A percentile compares a stretch with the other conserved stretches of the same genome.
Evolutionary conservation across 2,329 filamentous ascomycete genomes (phyloP).

Genomic region (Fusarium sp.): DNA sequence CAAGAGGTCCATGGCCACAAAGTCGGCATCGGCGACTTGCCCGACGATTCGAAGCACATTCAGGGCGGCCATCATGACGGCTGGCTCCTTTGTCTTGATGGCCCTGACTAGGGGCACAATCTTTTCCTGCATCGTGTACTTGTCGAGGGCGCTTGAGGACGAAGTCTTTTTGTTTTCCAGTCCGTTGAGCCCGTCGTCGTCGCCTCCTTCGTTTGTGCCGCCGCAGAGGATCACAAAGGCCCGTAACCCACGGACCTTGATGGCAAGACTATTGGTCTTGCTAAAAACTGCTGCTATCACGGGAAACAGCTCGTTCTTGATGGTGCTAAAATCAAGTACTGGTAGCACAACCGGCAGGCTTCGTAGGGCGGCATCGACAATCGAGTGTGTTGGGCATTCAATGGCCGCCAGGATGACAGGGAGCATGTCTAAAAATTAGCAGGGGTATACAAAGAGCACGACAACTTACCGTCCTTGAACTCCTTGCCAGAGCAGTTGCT

Average conservation of each 20-base stretch:
- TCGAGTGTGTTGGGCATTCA: slow-evolving; percentile 88
- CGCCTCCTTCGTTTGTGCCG: slow-evolving; percentile 69
- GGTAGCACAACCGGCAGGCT: slow-evolving; percentile 86
- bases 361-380: slow-evolving; percentile 88
- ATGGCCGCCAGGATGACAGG: slow-evolving; percentile 88
- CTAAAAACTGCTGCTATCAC: slow-evolving; percentile 92
- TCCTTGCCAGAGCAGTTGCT: slow-evolving; percentile 91
- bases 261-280: slow-evolving; percentile 92
- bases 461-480: slow-evolving; percentile 87
- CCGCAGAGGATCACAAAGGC: slow-evolving; percentile 93
- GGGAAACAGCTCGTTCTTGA: slow-evolving; percentile 97
- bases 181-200: slow-evolving; percentile 83
- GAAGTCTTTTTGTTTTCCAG: slow-evolving; percentile 75
- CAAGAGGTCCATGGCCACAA: slow-evolving; percentile 91
- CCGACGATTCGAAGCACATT: slow-evolving; percentile 89
- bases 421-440: slow-evolving; percentile 77
- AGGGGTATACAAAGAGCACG: background rate
- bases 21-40: slow-evolving; percentile 86
- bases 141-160: slow-evolving; percentile 88
- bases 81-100: slow-evolving; percentile 98
- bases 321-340: slow-evolving; percentile 93
- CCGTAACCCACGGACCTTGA: slow-evolving; percentile 93
- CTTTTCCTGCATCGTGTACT: slow-evolving; percentile 98
- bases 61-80: slow-evolving; percentile 95
- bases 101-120: slow-evolving; percentile 90